A percentile compares a stretch with the other conserved stretches of the same genome.
These are phyloP conservation scores for Pterocarpus macrocarpus DNA, from an alignment of 306 rosid genomes.

Conservation along the genomic window DNA sequence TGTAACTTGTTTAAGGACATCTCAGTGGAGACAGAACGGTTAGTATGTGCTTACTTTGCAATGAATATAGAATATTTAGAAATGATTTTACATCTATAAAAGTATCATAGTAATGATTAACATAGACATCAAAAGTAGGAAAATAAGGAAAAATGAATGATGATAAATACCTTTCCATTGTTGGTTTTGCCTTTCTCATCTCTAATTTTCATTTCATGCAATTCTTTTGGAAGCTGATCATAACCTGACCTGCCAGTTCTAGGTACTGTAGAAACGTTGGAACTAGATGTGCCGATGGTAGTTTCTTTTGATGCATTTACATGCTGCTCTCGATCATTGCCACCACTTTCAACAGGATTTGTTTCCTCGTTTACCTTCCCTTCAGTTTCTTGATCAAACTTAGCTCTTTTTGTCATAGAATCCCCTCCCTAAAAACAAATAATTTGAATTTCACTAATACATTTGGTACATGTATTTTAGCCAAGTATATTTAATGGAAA, in stretches of 20 bases:
- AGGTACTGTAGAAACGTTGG: constrained; percentile 53
- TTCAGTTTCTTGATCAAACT: constrained; percentile 66
- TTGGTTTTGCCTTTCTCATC: constrained; percentile 66
- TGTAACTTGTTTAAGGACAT: constrained; percentile 24
- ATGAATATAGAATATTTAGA: background rate
- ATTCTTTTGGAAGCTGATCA: constrained; percentile 81
- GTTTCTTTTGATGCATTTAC: constrained; percentile 56
- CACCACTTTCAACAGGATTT: constrained; percentile 43
- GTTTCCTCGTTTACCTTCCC: constrained; percentile 49
- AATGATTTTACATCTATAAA: constrained; percentile 28
- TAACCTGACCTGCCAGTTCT: constrained; percentile 62
- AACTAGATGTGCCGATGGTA: constrained; percentile 53
- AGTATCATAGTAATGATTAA: constrained; percentile 4
- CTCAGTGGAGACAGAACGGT: background rate
- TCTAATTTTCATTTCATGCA: constrained; percentile 74
- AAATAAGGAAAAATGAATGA: constrained; percentile 8
- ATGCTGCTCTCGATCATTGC: constrained; percentile 51
- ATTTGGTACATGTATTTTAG: background rate
- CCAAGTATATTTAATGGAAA: background rate
- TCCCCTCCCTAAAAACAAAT: constrained; percentile 67
- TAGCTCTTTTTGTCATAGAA: constrained; percentile 65
- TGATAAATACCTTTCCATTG: constrained; percentile 70
- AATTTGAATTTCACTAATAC: background rate
- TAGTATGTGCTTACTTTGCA: background rate
- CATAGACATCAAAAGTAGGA: constrained; percentile 4